phyloP scores from a whole-genome alignment of 106 monocot species.

The Apostasia shenzhenica region DNA sequence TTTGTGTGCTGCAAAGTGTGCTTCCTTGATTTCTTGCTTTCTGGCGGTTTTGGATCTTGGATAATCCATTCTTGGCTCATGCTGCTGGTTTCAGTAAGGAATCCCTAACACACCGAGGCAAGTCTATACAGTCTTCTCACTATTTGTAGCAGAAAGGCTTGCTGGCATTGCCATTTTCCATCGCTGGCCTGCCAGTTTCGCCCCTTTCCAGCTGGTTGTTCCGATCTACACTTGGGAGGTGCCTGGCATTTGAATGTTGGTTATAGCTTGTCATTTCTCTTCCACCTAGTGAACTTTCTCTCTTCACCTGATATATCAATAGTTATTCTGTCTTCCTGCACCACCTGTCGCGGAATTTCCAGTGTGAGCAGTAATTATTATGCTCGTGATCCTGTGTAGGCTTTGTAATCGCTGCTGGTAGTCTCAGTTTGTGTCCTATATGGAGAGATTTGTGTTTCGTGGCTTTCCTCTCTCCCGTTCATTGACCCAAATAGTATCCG shows the following conservation, averaged over 20 bases:
- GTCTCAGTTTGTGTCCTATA: background rate
- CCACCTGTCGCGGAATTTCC: too few relatives aligned
- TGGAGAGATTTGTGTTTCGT: background rate
- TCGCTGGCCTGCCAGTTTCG: constrained; percentile 27
- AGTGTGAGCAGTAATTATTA: too few relatives aligned
- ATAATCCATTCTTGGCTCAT: too few relatives aligned
- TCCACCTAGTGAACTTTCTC: constrained; percentile 35
- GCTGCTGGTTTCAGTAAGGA: too few relatives aligned
- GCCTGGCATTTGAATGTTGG: constrained; percentile 38
- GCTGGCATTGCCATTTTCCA: constrained; percentile 44
- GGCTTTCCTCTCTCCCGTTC: background rate
- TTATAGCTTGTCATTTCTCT: constrained; percentile 30
- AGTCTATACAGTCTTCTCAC: constrained; percentile 44
- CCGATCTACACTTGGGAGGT: constrained; percentile 31
- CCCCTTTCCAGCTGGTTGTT: constrained; percentile 44
- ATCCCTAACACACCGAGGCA: constrained; percentile 37
- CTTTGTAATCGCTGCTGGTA: too few relatives aligned
- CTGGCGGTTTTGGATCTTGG: too few relatives aligned
- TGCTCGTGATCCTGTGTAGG: too few relatives aligned
- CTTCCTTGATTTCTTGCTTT: constrained; percentile 24
- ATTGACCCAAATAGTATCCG: constrained; percentile 11
- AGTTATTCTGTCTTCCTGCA: background rate
- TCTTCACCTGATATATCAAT: background rate
- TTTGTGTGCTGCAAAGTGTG: background rate
- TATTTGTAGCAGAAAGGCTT: constrained; percentile 31